phyloP scores from a whole-genome alignment of 768 basidiomycete species.

The Agaricus subrufescens region DNA sequence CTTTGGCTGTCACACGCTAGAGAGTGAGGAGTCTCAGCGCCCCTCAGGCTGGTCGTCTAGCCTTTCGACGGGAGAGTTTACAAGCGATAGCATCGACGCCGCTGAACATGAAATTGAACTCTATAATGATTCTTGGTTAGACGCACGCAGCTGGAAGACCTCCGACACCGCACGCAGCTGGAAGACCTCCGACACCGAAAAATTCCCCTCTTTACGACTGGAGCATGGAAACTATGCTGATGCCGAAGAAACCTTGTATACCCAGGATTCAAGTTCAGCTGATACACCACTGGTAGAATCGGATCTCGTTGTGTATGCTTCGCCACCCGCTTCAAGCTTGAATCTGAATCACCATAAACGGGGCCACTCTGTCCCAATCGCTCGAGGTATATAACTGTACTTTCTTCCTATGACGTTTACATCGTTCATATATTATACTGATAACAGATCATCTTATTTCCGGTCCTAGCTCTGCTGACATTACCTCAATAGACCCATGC shows the following conservation, averaged over 20 bases:
- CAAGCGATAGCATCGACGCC: not conserved
- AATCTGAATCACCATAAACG: constrained; percentile 1
- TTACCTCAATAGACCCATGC: constrained; percentile 10
- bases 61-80: not conserved
- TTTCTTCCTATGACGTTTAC: not conserved
- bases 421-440: not conserved
- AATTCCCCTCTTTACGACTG: not conserved
- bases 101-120: not conserved
- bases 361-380: not conserved
- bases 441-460: constrained; percentile 1
- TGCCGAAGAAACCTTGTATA: not conserved
- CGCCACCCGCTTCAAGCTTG: not conserved
- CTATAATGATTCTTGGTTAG: constrained; percentile 3
- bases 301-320: not conserved
- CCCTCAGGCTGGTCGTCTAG: not conserved
- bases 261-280: not conserved
- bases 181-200: not conserved
- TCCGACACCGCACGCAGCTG: not conserved
- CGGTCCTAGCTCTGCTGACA: constrained; percentile 6
- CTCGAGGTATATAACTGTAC: constrained; percentile 3
- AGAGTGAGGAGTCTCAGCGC: not conserved
- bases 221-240: not conserved
- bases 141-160: not conserved
- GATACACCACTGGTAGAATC: not conserved
- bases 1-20: not conserved